These are phyloP conservation scores for Quercus cerris DNA, from an alignment of 306 rosid genomes.

Conservation along the genomic window DNA sequence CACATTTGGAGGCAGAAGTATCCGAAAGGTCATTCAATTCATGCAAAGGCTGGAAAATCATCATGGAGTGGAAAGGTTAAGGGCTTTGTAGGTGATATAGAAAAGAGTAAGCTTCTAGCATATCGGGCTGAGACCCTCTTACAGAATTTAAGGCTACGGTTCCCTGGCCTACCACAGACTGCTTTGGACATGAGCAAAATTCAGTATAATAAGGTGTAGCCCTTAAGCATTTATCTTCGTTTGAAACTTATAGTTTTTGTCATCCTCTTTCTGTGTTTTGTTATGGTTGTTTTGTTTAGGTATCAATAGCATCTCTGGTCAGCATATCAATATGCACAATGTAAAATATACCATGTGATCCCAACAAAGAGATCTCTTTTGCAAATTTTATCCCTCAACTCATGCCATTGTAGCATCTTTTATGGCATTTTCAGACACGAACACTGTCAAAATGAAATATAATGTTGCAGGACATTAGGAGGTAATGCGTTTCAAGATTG, in stretches of 20 bases:
- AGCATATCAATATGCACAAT: neutral
- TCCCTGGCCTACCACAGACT: slow-evolving; percentile 51
- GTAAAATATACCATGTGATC: neutral
- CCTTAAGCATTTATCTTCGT: neutral
- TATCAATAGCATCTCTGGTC: neutral
- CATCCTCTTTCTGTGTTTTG: neutral
- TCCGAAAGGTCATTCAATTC: slow-evolving; percentile 8
- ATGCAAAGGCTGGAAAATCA: slow-evolving; percentile 28
- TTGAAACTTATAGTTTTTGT: neutral
- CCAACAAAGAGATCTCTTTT: slow-evolving; percentile 1
- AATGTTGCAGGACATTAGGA: neutral
- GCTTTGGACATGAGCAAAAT: slow-evolving; percentile 51
- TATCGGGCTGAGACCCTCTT: slow-evolving; percentile 36
- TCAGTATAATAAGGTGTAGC: slow-evolving; percentile 40
- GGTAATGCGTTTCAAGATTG: neutral
- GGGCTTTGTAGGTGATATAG: slow-evolving; percentile 23
- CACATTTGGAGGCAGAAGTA: slow-evolving; percentile 50
- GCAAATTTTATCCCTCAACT: neutral
- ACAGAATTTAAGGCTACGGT: slow-evolving; percentile 30
- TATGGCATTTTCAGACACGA: neutral
- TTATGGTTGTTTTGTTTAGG: neutral
- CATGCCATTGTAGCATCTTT: neutral
- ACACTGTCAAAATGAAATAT: neutral
- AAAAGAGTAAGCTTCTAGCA: slow-evolving; percentile 35
- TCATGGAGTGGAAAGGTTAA: slow-evolving; percentile 48